phyloP scores from a whole-genome alignment of 441 rosid genomes.

The Adansonia rubrostipa region DNA sequence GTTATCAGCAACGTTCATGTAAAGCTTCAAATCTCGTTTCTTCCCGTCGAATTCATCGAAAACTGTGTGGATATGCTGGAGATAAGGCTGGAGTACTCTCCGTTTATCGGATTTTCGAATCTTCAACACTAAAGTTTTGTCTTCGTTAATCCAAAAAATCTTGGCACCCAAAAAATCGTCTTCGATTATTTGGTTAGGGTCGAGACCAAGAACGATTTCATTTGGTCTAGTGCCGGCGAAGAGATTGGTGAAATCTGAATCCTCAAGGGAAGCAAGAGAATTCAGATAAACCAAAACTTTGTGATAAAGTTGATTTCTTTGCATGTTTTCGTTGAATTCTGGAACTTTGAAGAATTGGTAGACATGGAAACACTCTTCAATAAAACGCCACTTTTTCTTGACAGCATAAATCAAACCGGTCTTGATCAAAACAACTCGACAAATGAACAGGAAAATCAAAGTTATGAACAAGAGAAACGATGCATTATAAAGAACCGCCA shows the following conservation, averaged over 20 bases:
- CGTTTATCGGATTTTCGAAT: conserved; percentile 79
- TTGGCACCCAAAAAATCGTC: conserved; percentile 81
- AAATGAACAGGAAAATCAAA: conserved; percentile 35
- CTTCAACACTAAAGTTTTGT: conserved; percentile 54
- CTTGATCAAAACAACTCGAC: conserved; percentile 58
- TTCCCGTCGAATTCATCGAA: conserved; percentile 70
- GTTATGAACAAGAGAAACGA: conserved; percentile 33
- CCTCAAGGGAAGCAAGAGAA: conserved; percentile 69
- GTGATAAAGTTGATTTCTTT: conserved; percentile 64
- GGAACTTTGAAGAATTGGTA: conserved; percentile 75
- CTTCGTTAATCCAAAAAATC: conserved; percentile 65
- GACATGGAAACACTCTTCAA: conserved; percentile 61
- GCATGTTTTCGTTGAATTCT: conserved; percentile 63
- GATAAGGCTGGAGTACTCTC: conserved; percentile 77
- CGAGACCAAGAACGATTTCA: conserved; percentile 73
- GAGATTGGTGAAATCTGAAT: conserved; percentile 80
- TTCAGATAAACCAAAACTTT: conserved; percentile 64
- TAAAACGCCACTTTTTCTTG: conserved; percentile 54
- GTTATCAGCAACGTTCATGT: conserved; percentile 45
- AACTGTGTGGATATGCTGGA: conserved; percentile 80
- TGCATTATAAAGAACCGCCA: conserved; percentile 44
- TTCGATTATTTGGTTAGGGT: conserved; percentile 58
- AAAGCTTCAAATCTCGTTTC: conserved; percentile 55
- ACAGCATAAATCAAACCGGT: conserved; percentile 61
- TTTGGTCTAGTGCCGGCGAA: conserved; percentile 60